Percentiles rank a stretch among this genome's conserved stretches.
These are phyloP conservation scores for Penicillium sp. DNA, from an alignment of 2,329 filamentous ascomycete species.

Conservation along the genomic window DNA sequence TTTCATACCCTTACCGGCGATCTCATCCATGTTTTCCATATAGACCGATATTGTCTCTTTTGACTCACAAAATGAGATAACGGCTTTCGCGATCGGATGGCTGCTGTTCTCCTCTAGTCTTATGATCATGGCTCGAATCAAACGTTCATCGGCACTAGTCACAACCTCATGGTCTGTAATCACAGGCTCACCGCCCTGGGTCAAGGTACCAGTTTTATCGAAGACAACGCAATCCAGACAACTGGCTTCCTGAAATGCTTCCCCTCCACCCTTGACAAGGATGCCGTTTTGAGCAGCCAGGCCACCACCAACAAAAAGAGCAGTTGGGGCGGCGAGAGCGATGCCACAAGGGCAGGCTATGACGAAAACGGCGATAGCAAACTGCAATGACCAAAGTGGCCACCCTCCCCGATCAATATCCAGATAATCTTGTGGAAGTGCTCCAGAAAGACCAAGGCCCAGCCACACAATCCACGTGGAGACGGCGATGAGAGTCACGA, in stretches of 20 bases:
- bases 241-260: constrained; percentile 84
- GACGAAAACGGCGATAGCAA: constrained; percentile 85
- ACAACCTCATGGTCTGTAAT: constrained; percentile 58
- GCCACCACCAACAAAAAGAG: constrained; percentile 79
- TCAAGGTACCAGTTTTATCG: constrained; percentile 87
- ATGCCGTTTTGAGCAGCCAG: constrained; percentile 80
- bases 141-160: constrained; percentile 36
- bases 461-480: constrained; percentile 53
- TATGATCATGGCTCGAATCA: constrained; percentile 53
- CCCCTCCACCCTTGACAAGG: constrained; percentile 80
- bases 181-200: constrained; percentile 63
- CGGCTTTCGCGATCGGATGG: constrained; percentile 62
- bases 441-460: constrained; percentile 47
- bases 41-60: constrained; percentile 30
- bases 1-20: constrained; percentile 62
- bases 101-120: constrained; percentile 61
- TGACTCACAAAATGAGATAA: constrained; percentile 53
- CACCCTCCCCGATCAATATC: constrained; percentile 52
- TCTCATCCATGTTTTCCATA: constrained; percentile 53
- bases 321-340: constrained; percentile 80
- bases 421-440: constrained; percentile 55
- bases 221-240: constrained; percentile 79
- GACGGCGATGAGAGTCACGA: constrained; percentile 53
- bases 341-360: constrained; percentile 85
- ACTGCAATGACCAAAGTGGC: constrained; percentile 61